Percentiles rank a stretch among this genome's conserved stretches.
These are phyloP conservation scores for Candida hungchunana DNA, from an alignment of 805 yeast species.

Conservation along the genomic window DNA sequence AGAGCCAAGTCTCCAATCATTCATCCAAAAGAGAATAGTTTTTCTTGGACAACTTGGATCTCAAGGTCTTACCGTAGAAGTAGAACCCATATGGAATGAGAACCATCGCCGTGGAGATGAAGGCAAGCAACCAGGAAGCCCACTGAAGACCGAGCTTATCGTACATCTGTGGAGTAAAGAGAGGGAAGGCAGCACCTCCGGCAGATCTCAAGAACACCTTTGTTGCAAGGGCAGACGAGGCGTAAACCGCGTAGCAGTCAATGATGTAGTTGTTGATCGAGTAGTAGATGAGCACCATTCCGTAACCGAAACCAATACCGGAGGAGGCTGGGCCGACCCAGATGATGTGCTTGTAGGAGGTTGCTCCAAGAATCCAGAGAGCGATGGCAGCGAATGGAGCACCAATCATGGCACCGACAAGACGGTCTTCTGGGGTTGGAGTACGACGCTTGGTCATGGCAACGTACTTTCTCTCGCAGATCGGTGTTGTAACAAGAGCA, in stretches of 20 bases:
- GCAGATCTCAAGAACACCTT: constrained; percentile 77
- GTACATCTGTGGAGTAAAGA: constrained; percentile 80
- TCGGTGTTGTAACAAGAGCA: constrained; percentile 72
- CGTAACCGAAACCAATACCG: constrained; percentile 77
- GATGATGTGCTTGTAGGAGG: constrained; percentile 61
- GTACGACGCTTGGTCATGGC: constrained; percentile 46
- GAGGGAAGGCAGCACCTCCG: constrained; percentile 85
- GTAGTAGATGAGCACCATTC: constrained; percentile 73
- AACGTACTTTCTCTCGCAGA: constrained; percentile 60
- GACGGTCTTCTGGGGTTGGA: constrained; percentile 77
- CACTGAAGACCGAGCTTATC: constrained; percentile 68
- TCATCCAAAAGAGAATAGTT: constrained; percentile 39
- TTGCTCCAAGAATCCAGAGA: constrained; percentile 75
- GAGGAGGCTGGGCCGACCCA: constrained; percentile 81
- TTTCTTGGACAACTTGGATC: constrained; percentile 63
- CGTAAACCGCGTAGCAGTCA: constrained; percentile 80
- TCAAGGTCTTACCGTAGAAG: constrained; percentile 57
- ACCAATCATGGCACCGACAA: constrained; percentile 78
- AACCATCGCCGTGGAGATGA: constrained; percentile 74
- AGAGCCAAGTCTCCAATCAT: too few species aligned
- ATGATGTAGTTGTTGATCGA: constrained; percentile 80
- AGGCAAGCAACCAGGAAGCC: constrained; percentile 79
- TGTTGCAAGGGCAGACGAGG: constrained; percentile 78
- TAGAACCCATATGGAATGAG: constrained; percentile 68
- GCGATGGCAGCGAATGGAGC: constrained; percentile 80